Conservation (phyloP, 768 basidiomycete species). For the Peribolospora baueri region DNA sequence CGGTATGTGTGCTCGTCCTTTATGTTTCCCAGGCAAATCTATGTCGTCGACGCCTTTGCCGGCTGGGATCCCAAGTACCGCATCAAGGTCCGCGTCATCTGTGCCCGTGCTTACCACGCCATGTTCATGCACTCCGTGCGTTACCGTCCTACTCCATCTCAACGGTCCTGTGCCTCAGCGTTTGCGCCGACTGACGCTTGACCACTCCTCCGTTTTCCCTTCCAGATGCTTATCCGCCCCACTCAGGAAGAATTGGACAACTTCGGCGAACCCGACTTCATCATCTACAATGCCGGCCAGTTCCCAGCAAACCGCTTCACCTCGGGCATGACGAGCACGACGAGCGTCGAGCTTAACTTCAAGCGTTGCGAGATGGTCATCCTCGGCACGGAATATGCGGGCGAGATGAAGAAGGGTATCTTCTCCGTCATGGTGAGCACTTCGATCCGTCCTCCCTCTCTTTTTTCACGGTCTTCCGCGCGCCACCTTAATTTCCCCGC, state of each 20-base stretch:
- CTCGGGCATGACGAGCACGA: conserved; percentile 97
- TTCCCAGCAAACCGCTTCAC: conserved; percentile 99
- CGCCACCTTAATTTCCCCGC: too few relatives aligned
- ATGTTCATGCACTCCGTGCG: conserved; percentile 28
- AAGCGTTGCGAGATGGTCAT: conserved; percentile 99
- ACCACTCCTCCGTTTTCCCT: conserved; percentile 3
- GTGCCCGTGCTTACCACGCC: conserved; percentile 92
- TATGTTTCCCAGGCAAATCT: conserved; percentile 15
- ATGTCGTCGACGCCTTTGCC: conserved; percentile 87
- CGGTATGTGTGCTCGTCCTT: not conserved
- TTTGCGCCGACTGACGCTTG: not conserved
- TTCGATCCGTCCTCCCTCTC: not conserved
- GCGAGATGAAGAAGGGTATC: conserved; percentile 98
- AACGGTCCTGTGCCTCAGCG: too few relatives aligned
- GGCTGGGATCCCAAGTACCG: conserved; percentile 98
- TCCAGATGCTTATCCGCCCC: conserved; percentile 69
- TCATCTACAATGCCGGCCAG: conserved; percentile 98
- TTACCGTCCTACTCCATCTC: not conserved
- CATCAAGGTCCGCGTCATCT: conserved; percentile 98
- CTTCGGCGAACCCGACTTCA: conserved; percentile 97
- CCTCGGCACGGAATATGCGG: conserved; percentile 31
- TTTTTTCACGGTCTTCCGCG: not conserved
- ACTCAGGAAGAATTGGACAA: conserved; percentile 75
- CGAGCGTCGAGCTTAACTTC: conserved; percentile 98
- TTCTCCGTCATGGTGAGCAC: conserved; percentile 76